Evolutionary conservation across 1,139 yeast species (phyloP), one percentile per base, ranked within the genome.

Genomic region (Geotrichum histeridarum): DNA sequence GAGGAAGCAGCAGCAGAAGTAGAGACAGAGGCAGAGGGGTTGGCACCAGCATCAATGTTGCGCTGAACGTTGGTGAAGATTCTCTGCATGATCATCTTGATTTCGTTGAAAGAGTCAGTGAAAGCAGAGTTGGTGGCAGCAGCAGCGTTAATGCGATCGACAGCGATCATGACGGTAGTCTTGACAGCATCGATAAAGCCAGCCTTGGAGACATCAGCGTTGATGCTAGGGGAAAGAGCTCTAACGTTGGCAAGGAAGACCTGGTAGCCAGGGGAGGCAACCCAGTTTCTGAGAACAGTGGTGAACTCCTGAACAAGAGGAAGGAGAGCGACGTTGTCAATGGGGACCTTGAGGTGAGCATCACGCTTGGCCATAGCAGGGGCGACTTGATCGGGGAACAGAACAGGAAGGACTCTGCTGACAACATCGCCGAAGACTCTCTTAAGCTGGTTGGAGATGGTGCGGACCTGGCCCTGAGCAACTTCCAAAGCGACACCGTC

Each of bases 41-140:
- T 54, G 43, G 60, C 33, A 39, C 44, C 55, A 27, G 60, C 30
- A 37, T 55, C 27, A 63, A 50, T 17, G 48, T 50, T 17, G 56
- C n/a, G 39, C 41, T n/a, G 33, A 14, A 3, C 38, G 27, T 42
- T 3, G 5, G 27, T 3, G 5, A 22, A 22, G 3, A 22, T 5
- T 22, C 5, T n/a, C n/a, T 41, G 22, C 46, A 47, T 32, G 59
- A 27, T 14, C 50, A 27, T 14, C 57, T 32, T 9, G 48, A 47
- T 31, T 50, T 36, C 32, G 53, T 31, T 22, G 51, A 46, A 30
- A 9, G 55, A 33, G 9, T 50, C 57, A 31, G 44, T 50, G 32
- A 52, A 32, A 33, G 53, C 49, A 33, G 59, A 15, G 39, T 35
- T 15, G 2, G 52, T 33, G 44, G 50, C 56, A 37, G 56, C 44